Conservation (phyloP, 306 rosid species). For the Vigna mungo region DNA sequence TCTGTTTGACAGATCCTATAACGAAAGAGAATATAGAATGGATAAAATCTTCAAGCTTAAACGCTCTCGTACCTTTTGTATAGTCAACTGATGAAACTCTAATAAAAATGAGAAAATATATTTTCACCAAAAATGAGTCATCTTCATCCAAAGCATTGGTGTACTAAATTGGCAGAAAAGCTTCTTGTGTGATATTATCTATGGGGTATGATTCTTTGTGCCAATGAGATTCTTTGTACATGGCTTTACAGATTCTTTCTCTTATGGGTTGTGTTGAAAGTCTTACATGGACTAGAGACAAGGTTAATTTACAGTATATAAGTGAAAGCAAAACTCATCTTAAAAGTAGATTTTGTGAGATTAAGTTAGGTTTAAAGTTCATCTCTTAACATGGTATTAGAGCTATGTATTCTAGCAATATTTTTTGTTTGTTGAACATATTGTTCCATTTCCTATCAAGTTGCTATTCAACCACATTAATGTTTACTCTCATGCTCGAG, state of each 20-base stretch:
- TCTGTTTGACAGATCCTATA: background rate
- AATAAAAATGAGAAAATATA: background rate
- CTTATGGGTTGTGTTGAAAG: no score
- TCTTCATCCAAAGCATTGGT: slow-evolving; percentile 3
- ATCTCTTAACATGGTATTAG: no score
- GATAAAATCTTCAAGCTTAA: slow-evolving; percentile 17
- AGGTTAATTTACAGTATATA: no score
- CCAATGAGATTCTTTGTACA: background rate
- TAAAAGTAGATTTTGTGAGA: no score
- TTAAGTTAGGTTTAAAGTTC: no score
- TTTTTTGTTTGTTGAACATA: no score
- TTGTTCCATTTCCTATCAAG: no score
- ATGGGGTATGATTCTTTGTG: background rate
- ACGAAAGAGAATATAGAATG: background rate
- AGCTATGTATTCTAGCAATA: no score
- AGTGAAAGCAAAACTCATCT: fast-evolving
- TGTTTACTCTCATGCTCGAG: no score
- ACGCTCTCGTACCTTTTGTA: slow-evolving; percentile 13
- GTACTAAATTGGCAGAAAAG: background rate
- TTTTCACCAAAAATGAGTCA: background rate
- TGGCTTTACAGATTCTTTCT: no score
- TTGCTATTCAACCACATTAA: no score
- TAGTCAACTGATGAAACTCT: slow-evolving; percentile 8
- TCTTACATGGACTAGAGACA: no score
- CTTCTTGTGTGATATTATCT: background rate